Evolutionary conservation across 805 yeast species (phyloP), one percentile per base, ranked within the genome.

Genomic region (Barnettozyma vustinii): DNA sequence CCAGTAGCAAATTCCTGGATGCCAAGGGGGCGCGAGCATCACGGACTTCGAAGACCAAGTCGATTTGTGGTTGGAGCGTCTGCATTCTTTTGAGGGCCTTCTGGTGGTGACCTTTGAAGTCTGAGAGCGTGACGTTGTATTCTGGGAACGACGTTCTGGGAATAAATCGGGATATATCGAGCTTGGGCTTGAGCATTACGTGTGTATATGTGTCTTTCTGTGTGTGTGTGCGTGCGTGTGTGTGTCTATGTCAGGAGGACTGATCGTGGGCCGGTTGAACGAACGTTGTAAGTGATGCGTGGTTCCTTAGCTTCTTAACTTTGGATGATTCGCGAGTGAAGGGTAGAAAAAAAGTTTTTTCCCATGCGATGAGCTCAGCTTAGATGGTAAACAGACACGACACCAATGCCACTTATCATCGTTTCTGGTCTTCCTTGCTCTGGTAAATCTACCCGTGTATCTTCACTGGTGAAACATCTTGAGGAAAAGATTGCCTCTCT

Each of bases 11-110:
- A 61, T 92, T 92, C 44, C 89, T 74, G 1, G 96, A 84, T 3
- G 92, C 76, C 2, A 91, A 56, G 0, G 99, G 99, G 0, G 97
- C 96, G 52, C 99, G 68, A 1, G 92, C 72, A 63, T 94, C 99
- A 60, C 98, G 68, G 9, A 94, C 76, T 60, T 94, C 99, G 7
- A 92, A 65, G 2, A 94, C 77, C 42, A 89, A 65, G 61, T 92
- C 96, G 16, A 90, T 73, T 56, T 87, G 91, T 4, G 94, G 90
- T 2, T 92, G 79, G 27, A 88, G 63, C 35, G 76, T 79, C 13
- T 80, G 75, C 69, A 91, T 79, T 52, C 70, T 75, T 42, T 80
- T 76, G 26, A 92, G 69, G 0, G 97, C 96, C 52, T 80, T 82
- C 52, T 81, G 79, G 58, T 92, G 98, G 62, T 91, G 97, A 12